These are phyloP conservation scores for Pseudozyma sp. DNA, from an alignment of 1,284 basidiomycete genomes.

Conservation along the genomic window DNA sequence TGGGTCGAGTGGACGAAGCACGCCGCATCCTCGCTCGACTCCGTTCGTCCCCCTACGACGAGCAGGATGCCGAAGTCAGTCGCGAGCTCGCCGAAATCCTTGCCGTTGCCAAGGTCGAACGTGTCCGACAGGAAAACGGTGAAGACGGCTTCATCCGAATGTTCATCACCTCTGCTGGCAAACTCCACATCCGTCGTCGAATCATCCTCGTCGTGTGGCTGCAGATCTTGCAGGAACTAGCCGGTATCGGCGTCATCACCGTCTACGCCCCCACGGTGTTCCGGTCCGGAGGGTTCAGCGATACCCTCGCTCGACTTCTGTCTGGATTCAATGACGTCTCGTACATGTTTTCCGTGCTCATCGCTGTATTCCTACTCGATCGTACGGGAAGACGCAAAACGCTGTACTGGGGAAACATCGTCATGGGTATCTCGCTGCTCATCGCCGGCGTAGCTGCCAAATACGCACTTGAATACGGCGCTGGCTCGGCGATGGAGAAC, in stretches of 20 bases:
- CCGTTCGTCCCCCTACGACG: constrained; percentile 23
- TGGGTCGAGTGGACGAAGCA: constrained; percentile 36
- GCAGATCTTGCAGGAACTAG: constrained; percentile 34
- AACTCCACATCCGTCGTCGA: constrained; percentile 28
- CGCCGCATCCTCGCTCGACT: constrained; percentile 26
- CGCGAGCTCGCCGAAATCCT: constrained; percentile 28
- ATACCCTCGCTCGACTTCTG: constrained; percentile 22
- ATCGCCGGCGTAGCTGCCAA: constrained; percentile 37
- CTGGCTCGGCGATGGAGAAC: constrained; percentile 14
- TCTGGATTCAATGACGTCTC: constrained; percentile 38
- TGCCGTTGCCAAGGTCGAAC: constrained; percentile 20
- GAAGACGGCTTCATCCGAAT: constrained; percentile 21
- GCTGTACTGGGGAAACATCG: constrained; percentile 26
- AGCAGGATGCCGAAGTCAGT: constrained; percentile 18
- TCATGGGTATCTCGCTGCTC: constrained; percentile 25
- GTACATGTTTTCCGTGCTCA: constrained; percentile 35
- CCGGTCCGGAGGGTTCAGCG: constrained; percentile 31
- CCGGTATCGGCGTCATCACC: constrained; percentile 31
- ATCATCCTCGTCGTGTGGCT: constrained; percentile 29
- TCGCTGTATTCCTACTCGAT: constrained; percentile 26
- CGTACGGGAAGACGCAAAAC: constrained; percentile 23
- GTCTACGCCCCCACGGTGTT: constrained; percentile 38
- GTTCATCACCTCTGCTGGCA: constrained; percentile 18
- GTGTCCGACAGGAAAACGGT: constrained; percentile 22
- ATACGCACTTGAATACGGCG: constrained; percentile 27